These are phyloP conservation scores for Naegleria fowleri DNA, from an alignment of 208 protist genomes.

Conservation along the genomic window DNA sequence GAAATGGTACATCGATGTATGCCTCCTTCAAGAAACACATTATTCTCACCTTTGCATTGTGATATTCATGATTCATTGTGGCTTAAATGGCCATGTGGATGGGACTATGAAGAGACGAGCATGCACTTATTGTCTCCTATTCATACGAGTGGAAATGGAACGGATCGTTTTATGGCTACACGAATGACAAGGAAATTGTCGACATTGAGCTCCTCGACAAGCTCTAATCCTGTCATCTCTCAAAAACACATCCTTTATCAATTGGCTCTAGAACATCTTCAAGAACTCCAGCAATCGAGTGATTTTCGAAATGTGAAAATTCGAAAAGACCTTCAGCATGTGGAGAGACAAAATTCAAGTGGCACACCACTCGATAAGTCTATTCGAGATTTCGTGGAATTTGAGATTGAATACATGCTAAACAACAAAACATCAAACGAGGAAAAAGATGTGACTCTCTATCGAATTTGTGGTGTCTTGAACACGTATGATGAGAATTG, in stretches of 20 bases:
- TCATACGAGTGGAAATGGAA: background rate
- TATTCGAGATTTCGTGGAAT: background rate
- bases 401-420: background rate
- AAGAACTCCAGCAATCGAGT: too few relatives aligned
- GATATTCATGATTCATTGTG: background rate
- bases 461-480: background rate
- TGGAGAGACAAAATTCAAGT: too few relatives aligned
- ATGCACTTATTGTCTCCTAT: background rate
- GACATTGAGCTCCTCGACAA: background rate
- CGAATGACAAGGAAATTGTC: background rate
- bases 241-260: background rate
- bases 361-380: too few relatives aligned
- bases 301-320: too few relatives aligned
- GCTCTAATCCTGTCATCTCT: too few relatives aligned
- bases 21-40: background rate
- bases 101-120: background rate
- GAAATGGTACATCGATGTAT: background rate
- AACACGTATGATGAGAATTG: background rate
- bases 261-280: too few relatives aligned
- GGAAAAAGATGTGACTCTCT: background rate
- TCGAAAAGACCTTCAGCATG: too few relatives aligned
- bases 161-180: background rate
- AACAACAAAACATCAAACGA: too few relatives aligned
- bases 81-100: background rate
- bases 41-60: background rate